Evolutionary conservation across 192 early-diverging fungal species (phyloP).

Genomic region (Coemansia sp.): DNA sequence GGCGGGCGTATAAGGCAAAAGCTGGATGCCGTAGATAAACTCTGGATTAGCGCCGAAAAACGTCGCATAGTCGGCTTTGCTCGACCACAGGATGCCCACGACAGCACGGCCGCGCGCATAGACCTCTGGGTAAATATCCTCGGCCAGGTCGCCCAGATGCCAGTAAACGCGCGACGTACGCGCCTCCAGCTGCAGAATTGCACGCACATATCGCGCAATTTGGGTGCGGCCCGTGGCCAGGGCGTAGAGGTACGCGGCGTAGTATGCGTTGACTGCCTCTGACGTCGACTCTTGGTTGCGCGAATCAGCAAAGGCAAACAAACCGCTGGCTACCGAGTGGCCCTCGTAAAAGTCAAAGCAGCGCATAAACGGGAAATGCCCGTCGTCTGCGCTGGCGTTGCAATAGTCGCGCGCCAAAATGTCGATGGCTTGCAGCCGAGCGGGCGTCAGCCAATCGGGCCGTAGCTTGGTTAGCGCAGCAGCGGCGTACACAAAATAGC

Average conservation of each 20-base stretch:
- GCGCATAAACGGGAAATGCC: constrained; percentile 53
- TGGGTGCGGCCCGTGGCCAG: constrained; percentile 19
- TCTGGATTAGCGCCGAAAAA: constrained; percentile 49
- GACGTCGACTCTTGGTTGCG: constrained; percentile 57
- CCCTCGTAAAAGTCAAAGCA: constrained; percentile 60
- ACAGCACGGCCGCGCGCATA: constrained; percentile 31
- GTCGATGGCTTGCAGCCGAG: not conserved
- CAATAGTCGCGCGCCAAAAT: constrained; percentile 54
- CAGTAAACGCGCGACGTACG: constrained; percentile 48
- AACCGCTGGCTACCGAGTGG: constrained; percentile 59
- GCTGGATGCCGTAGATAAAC: constrained; percentile 56
- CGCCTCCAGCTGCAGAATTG: constrained; percentile 48
- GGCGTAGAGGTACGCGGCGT: constrained; percentile 48
- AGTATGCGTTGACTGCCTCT: constrained; percentile 57
- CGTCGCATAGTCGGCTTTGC: constrained; percentile 45
- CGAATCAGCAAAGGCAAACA: constrained; percentile 50
- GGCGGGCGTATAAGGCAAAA: constrained; percentile 52
- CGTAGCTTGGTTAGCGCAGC: constrained; percentile 43
- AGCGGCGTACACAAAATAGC: constrained; percentile 55
- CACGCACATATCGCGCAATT: constrained; percentile 26
- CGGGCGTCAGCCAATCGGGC: constrained; percentile 23
- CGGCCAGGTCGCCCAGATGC: constrained; percentile 41
- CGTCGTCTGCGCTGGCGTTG: constrained; percentile 19
- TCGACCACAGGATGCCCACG: constrained; percentile 55
- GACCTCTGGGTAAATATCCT: constrained; percentile 24